Evolutionary conservation across 2,329 filamentous ascomycete genomes (phyloP).

Genomic region (Penicillium sp.): DNA sequence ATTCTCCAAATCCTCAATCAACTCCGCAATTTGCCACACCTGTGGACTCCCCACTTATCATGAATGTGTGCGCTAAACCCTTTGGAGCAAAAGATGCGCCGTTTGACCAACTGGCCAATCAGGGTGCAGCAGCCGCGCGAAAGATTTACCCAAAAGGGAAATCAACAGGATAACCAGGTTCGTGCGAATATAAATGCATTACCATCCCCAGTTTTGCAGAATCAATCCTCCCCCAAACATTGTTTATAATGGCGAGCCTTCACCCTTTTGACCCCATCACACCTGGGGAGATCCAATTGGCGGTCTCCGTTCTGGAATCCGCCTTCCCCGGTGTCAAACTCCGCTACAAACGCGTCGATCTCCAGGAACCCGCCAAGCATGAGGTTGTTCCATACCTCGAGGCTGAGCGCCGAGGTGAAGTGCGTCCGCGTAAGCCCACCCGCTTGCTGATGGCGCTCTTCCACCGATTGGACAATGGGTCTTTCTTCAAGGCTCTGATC

Average conservation of each 20-base stretch:
- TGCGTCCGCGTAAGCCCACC: conserved; percentile 51
- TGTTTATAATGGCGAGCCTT: conserved; percentile 22
- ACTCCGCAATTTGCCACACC: neutral
- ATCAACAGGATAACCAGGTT: neutral
- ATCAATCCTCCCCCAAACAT: neutral
- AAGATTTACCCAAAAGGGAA: conserved; percentile 19
- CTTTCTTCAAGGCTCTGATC: conserved; percentile 42
- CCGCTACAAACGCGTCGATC: conserved; percentile 64
- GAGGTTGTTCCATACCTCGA: conserved; percentile 60
- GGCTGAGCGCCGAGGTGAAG: conserved; percentile 56
- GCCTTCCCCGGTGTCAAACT: conserved; percentile 38
- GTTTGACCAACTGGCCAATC: conserved; percentile 13
- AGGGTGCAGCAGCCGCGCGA: conserved; percentile 6
- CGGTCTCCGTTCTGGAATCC: conserved; percentile 38
- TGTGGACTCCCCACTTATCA: neutral
- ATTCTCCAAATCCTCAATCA: neutral
- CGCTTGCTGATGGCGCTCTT: conserved; percentile 55
- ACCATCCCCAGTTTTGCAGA: neutral
- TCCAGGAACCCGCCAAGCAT: conserved; percentile 63
- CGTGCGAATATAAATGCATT: conserved; percentile 10
- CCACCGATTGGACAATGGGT: conserved; percentile 41
- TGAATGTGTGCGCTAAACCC: conserved; percentile 11
- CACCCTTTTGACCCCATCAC: conserved; percentile 45
- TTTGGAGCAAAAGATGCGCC: conserved; percentile 18
- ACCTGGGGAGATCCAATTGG: conserved; percentile 40